Evolutionary conservation across 176 grass and related monocot species (phyloP).

Genomic region (Hsuehochloa calcarea): DNA sequence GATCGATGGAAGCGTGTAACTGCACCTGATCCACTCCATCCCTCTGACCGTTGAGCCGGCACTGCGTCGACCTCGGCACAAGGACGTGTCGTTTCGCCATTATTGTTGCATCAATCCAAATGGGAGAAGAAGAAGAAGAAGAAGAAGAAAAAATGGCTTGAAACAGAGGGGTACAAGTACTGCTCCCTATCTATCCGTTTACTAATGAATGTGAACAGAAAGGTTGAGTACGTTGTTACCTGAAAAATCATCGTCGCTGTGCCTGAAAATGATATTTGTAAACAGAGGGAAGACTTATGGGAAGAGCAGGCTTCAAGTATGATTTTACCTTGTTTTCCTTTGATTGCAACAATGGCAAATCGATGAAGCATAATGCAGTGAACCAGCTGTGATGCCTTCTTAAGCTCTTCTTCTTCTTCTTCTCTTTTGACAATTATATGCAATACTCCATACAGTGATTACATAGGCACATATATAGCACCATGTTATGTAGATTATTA

Average conservation of each 20-base stretch:
- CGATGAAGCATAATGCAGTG: too few species aligned
- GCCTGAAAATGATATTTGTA: too few species aligned
- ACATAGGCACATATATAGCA: too few species aligned
- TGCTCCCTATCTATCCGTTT: neutral
- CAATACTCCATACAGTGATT: neutral
- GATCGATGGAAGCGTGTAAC: neutral
- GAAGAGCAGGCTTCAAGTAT: neutral
- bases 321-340: neutral
- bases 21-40: neutral
- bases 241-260: neutral
- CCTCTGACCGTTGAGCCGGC: too few species aligned
- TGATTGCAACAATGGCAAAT: neutral
- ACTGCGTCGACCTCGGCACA: too few species aligned
- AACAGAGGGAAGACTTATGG: too few species aligned
- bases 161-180: neutral
- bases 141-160: neutral
- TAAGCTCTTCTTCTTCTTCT: neutral
- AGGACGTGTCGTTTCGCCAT: too few species aligned
- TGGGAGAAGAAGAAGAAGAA: too few species aligned
- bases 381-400: too few species aligned
- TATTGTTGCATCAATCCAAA: too few species aligned
- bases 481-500: neutral
- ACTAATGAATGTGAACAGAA: neutral
- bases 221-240: neutral
- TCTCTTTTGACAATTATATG: too few species aligned